A percentile compares a stretch with the other conserved stretches of the same genome.
Evolutionary conservation across 768 basidiomycete species (phyloP).

Genomic region (Sporobolomyces pararoseus): DNA sequence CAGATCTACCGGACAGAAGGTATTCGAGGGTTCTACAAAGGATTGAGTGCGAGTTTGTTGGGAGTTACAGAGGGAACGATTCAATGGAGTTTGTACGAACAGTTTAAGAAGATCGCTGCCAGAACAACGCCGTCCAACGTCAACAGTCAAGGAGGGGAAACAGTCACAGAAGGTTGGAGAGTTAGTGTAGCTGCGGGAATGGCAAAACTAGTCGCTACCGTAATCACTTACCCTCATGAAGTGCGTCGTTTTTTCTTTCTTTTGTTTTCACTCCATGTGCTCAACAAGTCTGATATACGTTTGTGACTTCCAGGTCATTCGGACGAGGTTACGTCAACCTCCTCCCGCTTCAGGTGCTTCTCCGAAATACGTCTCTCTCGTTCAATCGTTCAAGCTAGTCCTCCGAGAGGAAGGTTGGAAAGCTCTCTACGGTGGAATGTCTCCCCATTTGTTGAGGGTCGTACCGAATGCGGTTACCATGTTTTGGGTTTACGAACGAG

Average conservation of each 20-base stretch:
- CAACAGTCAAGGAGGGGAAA: neutral
- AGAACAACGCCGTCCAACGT: constrained; percentile 23
- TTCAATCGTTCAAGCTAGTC: constrained; percentile 77
- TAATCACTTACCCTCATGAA: constrained; percentile 98
- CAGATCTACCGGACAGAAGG: constrained; percentile 78
- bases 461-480: constrained; percentile 96
- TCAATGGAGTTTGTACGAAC: constrained; percentile 95
- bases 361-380: constrained; percentile 74
- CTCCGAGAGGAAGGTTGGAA: constrained; percentile 83
- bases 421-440: constrained; percentile 83
- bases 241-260: constrained; percentile 53
- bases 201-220: constrained; percentile 86
- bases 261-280: neutral
- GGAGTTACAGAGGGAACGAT: constrained; percentile 95
- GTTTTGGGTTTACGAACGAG: constrained; percentile 90
- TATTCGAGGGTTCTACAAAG: constrained; percentile 84
- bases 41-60: constrained; percentile 86
- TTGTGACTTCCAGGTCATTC: constrained; percentile 62
- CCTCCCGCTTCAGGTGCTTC: constrained; percentile 64
- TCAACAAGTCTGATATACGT: neutral
- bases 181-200: constrained; percentile 86
- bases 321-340: constrained; percentile 88
- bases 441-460: constrained; percentile 91
- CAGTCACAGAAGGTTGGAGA: constrained; percentile 62
- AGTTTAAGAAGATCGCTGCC: constrained; percentile 68